Base-by-base conservation (phyloP, 1,284 basidiomycete species). In the Ceratobasidium sp. region DNA sequence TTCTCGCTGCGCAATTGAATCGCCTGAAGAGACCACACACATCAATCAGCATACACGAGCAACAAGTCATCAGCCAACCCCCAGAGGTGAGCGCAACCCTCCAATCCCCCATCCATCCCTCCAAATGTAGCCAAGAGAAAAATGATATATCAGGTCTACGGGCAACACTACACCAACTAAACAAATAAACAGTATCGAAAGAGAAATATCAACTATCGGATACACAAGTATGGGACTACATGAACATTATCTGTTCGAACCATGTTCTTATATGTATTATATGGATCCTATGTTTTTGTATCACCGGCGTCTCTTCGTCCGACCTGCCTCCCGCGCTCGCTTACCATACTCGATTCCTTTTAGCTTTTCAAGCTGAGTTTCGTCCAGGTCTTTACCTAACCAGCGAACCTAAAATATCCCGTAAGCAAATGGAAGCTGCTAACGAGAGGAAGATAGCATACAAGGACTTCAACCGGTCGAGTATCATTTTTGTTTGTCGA, bases 341-440 rank as follows among this genome's bases (percentile, higher is more conserved):
- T 64, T 72, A 8, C 73, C 73, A 38, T 74, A 74, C 61, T 74
- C 73, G 38, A 67, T 73, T 21, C 64, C 73, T 46, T 74, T 74
- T 44, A 74, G 62, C 38, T 74, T 63, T 21, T 74, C 73, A 35
- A 74, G 58, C 58, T 69, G 62, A 9, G 50, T 55, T 50, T 59
- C 64, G 32, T 74, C 70, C 38, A 74, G 57, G 28, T 74, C 73
- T n/a, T 74, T 64, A 13, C 73, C 73, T 18, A 74, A 63, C 73
- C 73, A 74, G 61, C 73, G 69, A n/a, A 67, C 71, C 8, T 69
- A 52, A 38, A 70, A 46, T 47, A 38, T 30, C n/a, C n/a, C 38
- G 54, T 57, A 16, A 57, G 54, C 21, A 9, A 9, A 35, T 35
- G 30, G 2, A 2, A n/a, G 9, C 8, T 57, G 54, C 47, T 57